phyloP scores from a whole-genome alignment of 2,329 filamentous ascomycete species.

The Fusarium scirpi region DNA sequence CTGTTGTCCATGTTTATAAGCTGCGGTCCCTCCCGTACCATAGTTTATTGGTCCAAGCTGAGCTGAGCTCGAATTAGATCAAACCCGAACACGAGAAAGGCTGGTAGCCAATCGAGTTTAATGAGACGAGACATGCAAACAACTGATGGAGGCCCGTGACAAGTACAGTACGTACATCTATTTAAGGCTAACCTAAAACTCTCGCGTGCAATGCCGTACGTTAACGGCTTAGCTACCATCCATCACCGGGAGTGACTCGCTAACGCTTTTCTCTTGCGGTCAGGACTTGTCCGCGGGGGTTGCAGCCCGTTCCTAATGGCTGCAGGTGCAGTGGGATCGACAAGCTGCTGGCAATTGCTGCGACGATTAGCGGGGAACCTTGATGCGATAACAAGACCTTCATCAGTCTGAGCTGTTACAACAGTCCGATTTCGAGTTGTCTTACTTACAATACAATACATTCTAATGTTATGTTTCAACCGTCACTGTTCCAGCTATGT shows the following conservation, averaged over 20 bases:
- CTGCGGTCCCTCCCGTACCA: constrained; percentile 30
- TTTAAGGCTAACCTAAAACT: constrained; percentile 3
- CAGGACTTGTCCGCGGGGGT: constrained; percentile 8
- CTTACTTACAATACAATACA: background rate
- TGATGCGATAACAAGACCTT: background rate
- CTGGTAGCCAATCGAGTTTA: constrained; percentile 32
- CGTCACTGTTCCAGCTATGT: background rate
- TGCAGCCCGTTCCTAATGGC: background rate
- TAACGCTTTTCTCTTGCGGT: constrained; percentile 21
- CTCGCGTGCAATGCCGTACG: background rate
- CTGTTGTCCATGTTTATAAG: constrained; percentile 19
- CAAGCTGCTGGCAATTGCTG: background rate
- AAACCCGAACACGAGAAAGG: constrained; percentile 41
- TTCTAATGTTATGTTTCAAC: background rate
- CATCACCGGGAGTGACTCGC: constrained; percentile 2
- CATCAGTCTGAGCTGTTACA: background rate
- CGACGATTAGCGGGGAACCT: background rate
- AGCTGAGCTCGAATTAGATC: background rate
- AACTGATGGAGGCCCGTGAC: constrained; percentile 30
- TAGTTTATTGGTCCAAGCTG: constrained; percentile 28
- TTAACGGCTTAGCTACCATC: constrained; percentile 17
- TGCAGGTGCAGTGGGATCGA: background rate
- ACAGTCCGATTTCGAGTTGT: background rate
- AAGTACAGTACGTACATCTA: background rate
- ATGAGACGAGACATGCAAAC: constrained; percentile 34